A percentile compares a stretch with the other conserved stretches of the same genome.
These are phyloP conservation scores for Phalaenopsis aphrodite DNA, from an alignment of 106 monocot species.

Conservation along the genomic window DNA sequence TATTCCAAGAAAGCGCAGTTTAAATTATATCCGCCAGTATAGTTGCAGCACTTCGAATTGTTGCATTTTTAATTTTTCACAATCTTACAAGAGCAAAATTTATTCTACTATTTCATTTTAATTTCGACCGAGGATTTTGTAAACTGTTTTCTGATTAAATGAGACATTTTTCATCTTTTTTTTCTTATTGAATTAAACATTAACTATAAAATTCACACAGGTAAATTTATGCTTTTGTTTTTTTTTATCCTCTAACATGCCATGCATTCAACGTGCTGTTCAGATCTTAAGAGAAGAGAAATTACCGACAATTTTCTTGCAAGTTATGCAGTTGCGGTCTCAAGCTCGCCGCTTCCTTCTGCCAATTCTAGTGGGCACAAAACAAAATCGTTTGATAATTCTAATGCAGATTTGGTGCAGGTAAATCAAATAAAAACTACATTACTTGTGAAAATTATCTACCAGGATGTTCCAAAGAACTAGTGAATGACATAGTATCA, in stretches of 20 bases:
- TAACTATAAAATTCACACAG: neutral
- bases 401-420: neutral
- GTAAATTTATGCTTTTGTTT: neutral
- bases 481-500: neutral
- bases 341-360: constrained; percentile 3
- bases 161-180: neutral
- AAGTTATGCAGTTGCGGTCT: constrained; percentile 10
- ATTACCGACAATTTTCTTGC: constrained; percentile 10
- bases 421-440: neutral
- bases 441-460: neutral
- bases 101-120: neutral
- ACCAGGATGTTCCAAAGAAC: neutral
- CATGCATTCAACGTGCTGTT: neutral
- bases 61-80: neutral
- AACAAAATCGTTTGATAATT: neutral
- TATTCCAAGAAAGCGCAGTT: neutral
- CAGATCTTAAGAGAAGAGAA: neutral
- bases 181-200: neutral
- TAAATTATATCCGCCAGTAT: neutral
- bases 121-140: neutral
- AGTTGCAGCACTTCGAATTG: too few species aligned
- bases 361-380: neutral
- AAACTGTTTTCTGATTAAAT: neutral
- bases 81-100: neutral
- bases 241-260: neutral